Percentiles rank a stretch among this genome's conserved stretches.
phyloP scores from a whole-genome alignment of 495 filamentous ascomycete genomes.

The Penicillium antarcticum region DNA sequence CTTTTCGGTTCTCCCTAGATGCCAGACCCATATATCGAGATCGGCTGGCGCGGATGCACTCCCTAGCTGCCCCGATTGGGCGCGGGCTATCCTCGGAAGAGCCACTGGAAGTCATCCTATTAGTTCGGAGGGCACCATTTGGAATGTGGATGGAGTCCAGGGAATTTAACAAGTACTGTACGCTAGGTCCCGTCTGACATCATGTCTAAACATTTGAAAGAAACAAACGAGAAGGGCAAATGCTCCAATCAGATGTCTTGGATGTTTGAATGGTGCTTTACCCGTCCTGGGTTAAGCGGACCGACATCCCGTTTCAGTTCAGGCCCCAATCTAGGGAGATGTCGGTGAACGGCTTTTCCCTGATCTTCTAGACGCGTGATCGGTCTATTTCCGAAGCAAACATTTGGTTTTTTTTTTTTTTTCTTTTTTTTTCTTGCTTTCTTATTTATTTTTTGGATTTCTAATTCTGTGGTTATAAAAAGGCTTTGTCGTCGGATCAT shows the following conservation, averaged over 20 bases:
- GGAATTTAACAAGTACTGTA: slow-evolving; percentile 2
- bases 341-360: slow-evolving; percentile 19
- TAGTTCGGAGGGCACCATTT: background rate
- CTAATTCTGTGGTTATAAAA: slow-evolving; percentile 7
- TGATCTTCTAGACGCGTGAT: slow-evolving; percentile 12
- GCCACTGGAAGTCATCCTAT: slow-evolving; percentile 23
- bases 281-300: slow-evolving; percentile 5
- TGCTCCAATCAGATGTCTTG: slow-evolving; percentile 3
- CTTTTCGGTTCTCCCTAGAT: slow-evolving; percentile 1
- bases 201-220: background rate
- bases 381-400: slow-evolving; percentile 17
- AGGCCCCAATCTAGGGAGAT: slow-evolving; percentile 11
- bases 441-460: slow-evolving; percentile 1
- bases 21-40: slow-evolving; percentile 12
- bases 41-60: slow-evolving; percentile 25
- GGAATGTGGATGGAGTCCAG: slow-evolving; percentile 1
- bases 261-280: slow-evolving; percentile 6
- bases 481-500: background rate
- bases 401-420: slow-evolving; percentile 4
- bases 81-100: slow-evolving; percentile 5
- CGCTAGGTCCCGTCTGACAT: slow-evolving; percentile 5
- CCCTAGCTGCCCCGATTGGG: slow-evolving; percentile 22
- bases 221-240: background rate
- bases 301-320: slow-evolving; percentile 11
- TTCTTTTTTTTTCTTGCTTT: background rate